A percentile compares a stretch with the other conserved stretches of the same genome.
These are phyloP conservation scores for Orbilia quercus DNA, from an alignment of 2,329 filamentous ascomycete species.

Conservation along the genomic window DNA sequence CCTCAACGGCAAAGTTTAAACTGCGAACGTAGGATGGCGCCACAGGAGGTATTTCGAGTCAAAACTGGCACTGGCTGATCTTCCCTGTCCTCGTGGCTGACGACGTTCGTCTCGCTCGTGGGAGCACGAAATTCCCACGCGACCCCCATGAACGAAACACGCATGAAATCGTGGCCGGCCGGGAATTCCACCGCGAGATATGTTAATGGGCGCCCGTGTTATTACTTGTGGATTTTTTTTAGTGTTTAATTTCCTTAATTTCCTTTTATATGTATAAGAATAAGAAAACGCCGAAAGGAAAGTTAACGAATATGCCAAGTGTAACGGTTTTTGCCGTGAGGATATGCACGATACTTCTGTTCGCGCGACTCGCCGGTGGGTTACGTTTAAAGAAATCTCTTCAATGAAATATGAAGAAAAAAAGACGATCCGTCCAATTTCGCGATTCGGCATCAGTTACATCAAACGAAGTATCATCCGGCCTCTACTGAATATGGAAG, in stretches of 20 bases:
- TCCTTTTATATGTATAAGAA: neutral
- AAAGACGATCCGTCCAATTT: conserved; percentile 8
- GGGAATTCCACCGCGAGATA: conserved; percentile 4
- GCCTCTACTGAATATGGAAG: conserved; percentile 33
- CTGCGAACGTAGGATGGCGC: neutral
- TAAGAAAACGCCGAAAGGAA: neutral
- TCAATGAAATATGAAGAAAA: no score
- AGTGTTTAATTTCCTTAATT: neutral
- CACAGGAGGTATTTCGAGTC: neutral
- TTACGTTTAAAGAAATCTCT: no score
- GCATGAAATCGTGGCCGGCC: neutral
- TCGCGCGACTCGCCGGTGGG: conserved; percentile 6
- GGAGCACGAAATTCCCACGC: conserved; percentile 56
- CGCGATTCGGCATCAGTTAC: neutral
- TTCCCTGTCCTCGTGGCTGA: conserved; percentile 4
- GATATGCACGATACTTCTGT: neutral
- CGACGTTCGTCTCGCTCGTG: neutral
- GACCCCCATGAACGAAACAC: conserved; percentile 38
- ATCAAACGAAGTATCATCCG: conserved; percentile 1
- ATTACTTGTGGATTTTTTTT: neutral
- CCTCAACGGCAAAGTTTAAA: conserved; percentile 4
- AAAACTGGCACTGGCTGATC: neutral
- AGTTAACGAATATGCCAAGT: neutral
- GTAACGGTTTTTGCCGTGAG: conserved; percentile 2
- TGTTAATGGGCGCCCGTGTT: neutral